phyloP scores from a whole-genome alignment of 495 filamentous ascomycete genomes.

The Penicillium simplicissimum region DNA sequence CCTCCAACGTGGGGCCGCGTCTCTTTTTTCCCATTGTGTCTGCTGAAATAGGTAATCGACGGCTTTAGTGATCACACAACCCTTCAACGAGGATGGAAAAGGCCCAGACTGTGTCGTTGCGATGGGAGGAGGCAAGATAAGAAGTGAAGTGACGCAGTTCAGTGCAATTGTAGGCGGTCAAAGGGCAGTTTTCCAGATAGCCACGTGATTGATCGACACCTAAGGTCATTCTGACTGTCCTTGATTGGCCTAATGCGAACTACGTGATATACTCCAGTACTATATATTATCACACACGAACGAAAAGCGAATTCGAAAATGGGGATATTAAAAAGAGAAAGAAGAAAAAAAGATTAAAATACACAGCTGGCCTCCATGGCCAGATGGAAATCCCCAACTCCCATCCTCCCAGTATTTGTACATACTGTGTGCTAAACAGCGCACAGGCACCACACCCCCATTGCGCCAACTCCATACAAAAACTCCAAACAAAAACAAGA shows the following conservation, averaged over 20 bases:
- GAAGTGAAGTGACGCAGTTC: slow-evolving; percentile 14
- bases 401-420: slow-evolving; percentile 16
- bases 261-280: too few relatives aligned
- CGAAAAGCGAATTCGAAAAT: not conserved
- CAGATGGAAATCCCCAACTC: not conserved
- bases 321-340: slow-evolving; percentile 11
- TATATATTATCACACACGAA: slow-evolving; percentile 22
- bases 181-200: not conserved
- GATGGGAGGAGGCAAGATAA: not conserved
- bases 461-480: not conserved
- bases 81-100: not conserved
- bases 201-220: slow-evolving; percentile 16
- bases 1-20: slow-evolving; percentile 79
- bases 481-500: not conserved
- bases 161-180: slow-evolving; percentile 11
- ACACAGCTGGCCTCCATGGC: slow-evolving; percentile 12
- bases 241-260: not conserved
- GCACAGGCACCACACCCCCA: not conserved
- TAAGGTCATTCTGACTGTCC: slow-evolving; percentile 3
- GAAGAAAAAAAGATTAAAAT: slow-evolving; percentile 19
- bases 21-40: slow-evolving; percentile 78
- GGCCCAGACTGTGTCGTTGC: not conserved
- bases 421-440: slow-evolving; percentile 13
- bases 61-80: not conserved
- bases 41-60: not conserved